Conservation (phyloP, 805 yeast genomes). For the Kuraishia ogatae region DNA sequence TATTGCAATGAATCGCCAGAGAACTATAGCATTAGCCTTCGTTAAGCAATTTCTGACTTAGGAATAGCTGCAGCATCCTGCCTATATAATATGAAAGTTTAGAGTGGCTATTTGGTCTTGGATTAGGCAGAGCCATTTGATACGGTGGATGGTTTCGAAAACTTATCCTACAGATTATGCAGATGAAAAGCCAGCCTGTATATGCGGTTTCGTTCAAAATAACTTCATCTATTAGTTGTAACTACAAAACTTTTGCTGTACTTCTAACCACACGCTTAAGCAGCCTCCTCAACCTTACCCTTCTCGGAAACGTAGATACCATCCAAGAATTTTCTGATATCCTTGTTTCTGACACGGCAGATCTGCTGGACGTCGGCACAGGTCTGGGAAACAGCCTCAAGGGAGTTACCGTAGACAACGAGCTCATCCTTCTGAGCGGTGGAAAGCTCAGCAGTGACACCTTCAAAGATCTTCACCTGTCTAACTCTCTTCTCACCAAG, state of each 20-base stretch:
- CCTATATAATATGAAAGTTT: too few species aligned
- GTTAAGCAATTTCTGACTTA: too few species aligned
- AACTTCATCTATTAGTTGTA: neutral
- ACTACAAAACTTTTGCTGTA: neutral
- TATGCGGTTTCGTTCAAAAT: neutral
- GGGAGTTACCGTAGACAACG: slow-evolving; percentile 87
- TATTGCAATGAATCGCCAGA: too few species aligned
- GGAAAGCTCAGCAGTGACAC: slow-evolving; percentile 81
- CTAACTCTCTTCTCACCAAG: slow-evolving; percentile 99
- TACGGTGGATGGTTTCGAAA: too few species aligned
- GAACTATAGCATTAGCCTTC: too few species aligned
- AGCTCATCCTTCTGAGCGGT: slow-evolving; percentile 90
- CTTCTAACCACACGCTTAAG: neutral
- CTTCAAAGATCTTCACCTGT: slow-evolving; percentile 76
- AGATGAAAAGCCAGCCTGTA: neutral
- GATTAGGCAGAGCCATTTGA: too few species aligned
- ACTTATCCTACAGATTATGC: too few species aligned
- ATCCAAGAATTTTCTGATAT: slow-evolving; percentile 99
- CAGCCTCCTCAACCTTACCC: slow-evolving; percentile 64
- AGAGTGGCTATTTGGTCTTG: too few species aligned
- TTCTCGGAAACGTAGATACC: slow-evolving; percentile 99
- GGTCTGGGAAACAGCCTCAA: slow-evolving; percentile 95
- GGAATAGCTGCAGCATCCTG: too few species aligned
- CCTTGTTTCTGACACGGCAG: slow-evolving; percentile 99
- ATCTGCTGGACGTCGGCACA: slow-evolving; percentile 98